Conservation (phyloP, 2,329 filamentous ascomycete species). For the Fusarium equiseti region DNA sequence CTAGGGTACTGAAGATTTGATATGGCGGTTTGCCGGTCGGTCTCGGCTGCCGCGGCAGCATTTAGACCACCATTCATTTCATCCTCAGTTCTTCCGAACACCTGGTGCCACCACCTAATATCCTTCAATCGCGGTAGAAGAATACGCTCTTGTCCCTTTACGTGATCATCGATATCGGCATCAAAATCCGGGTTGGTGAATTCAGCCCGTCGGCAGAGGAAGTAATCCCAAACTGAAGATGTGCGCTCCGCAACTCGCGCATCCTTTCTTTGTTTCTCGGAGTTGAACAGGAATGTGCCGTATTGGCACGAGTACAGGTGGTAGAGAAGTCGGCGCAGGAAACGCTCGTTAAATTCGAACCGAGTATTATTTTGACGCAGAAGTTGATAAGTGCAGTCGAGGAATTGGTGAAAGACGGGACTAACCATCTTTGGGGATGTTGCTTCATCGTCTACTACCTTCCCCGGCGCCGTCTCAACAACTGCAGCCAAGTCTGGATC, state of each 20-base stretch:
- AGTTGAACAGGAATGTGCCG: constrained; percentile 96
- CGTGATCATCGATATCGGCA: constrained; percentile 78
- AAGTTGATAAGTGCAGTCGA: constrained; percentile 93
- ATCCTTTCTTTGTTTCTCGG: constrained; percentile 86
- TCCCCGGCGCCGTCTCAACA: constrained; percentile 55
- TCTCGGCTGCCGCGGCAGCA: constrained; percentile 65
- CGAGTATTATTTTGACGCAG: constrained; percentile 85
- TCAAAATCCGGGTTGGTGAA: constrained; percentile 89
- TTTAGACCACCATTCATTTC: constrained; percentile 88
- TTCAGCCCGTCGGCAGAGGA: constrained; percentile 81
- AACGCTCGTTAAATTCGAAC: constrained; percentile 97
- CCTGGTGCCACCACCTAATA: constrained; percentile 92
- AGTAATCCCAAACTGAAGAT: constrained; percentile 95
- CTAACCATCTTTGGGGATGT: constrained; percentile 92
- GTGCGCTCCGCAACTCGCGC: constrained; percentile 77
- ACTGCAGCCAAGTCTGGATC: constrained; percentile 71
- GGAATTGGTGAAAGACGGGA: constrained; percentile 97
- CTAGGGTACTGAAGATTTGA: constrained; percentile 51
- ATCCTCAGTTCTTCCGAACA: constrained; percentile 85
- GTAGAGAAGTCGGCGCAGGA: constrained; percentile 88
- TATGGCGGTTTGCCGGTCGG: constrained; percentile 54
- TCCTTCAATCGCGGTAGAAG: constrained; percentile 82
- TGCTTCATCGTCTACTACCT: constrained; percentile 67
- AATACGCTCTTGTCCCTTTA: constrained; percentile 83
- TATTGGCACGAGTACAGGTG: constrained; percentile 97